Evolutionary conservation across 441 rosid genomes (phyloP).

Genomic region (Croton setiger): DNA sequence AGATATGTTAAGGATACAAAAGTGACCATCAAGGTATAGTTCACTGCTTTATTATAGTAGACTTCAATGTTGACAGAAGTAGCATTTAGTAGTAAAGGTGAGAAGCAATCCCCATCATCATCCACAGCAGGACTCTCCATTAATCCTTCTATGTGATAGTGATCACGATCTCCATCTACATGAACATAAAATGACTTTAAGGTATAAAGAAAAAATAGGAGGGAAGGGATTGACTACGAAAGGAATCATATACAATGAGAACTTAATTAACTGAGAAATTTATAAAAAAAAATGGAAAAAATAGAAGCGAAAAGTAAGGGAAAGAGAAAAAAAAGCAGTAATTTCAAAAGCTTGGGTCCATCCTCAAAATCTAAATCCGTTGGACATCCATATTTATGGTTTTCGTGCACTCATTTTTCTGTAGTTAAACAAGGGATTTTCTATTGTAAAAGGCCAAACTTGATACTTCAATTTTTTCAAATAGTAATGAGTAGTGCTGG

Average conservation of each 20-base stretch:
- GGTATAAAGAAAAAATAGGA: background rate
- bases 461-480: background rate
- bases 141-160: constrained; percentile 77
- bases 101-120: constrained; percentile 91
- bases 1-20: constrained; percentile 78
- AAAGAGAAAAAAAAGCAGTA: background rate
- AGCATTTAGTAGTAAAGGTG: constrained; percentile 79
- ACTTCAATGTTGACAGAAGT: constrained; percentile 93
- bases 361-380: background rate
- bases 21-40: constrained; percentile 97
- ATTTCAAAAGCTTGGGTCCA: background rate
- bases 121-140: constrained; percentile 96
- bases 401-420: background rate
- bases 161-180: constrained; percentile 73
- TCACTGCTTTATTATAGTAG: constrained; percentile 97
- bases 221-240: too few relatives aligned
- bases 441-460: background rate
- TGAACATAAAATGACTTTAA: constrained; percentile 5
- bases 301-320: background rate
- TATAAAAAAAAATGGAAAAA: background rate
- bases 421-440: background rate
- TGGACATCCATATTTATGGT: background rate
- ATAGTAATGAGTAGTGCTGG: background rate
- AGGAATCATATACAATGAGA: too few relatives aligned
- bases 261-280: too few relatives aligned